Conservation (phyloP, 164 flowering plant genomes). For the Piper longum region DNA sequence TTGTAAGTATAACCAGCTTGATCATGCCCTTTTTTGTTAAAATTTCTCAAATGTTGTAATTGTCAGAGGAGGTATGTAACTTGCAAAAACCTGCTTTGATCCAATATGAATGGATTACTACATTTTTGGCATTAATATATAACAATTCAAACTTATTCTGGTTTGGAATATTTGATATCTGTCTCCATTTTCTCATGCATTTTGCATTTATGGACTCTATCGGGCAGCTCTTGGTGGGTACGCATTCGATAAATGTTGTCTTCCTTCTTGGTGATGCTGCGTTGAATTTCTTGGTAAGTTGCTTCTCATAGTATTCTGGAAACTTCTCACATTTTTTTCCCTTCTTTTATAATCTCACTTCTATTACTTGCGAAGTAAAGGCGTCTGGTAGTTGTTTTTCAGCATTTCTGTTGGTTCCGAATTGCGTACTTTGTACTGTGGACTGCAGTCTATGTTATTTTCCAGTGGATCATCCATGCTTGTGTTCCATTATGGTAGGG, state of each 20-base stretch:
- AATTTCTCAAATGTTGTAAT: neutral
- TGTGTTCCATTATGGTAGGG: slow-evolving; percentile 40
- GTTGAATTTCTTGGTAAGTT: slow-evolving; percentile 65
- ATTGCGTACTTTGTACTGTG: slow-evolving; percentile 74
- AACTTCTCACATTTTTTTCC: neutral
- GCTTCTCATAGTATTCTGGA: neutral
- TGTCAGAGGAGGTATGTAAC: too few species aligned
- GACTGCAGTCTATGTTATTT: slow-evolving; percentile 50
- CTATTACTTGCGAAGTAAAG: neutral
- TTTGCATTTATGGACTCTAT: neutral
- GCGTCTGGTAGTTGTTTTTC: slow-evolving; percentile 8
- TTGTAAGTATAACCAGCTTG: slow-evolving; percentile 36
- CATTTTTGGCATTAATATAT: too few species aligned
- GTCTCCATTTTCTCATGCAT: too few species aligned
- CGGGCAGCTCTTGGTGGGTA: slow-evolving; percentile 52
- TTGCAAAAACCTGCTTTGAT: too few species aligned
- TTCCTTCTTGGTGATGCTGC: slow-evolving; percentile 71
- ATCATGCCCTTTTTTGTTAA: neutral
- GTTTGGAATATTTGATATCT: too few species aligned
- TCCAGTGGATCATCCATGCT: slow-evolving; percentile 88
- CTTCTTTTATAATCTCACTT: neutral
- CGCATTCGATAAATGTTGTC: slow-evolving; percentile 77
- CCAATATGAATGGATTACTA: too few species aligned
- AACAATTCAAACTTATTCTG: too few species aligned
- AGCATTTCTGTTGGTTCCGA: slow-evolving; percentile 81